Evolutionary conservation across 345 rosid species (phyloP), one percentile per base, ranked within the genome.

Genomic region (Sonneratia caseolaris): DNA sequence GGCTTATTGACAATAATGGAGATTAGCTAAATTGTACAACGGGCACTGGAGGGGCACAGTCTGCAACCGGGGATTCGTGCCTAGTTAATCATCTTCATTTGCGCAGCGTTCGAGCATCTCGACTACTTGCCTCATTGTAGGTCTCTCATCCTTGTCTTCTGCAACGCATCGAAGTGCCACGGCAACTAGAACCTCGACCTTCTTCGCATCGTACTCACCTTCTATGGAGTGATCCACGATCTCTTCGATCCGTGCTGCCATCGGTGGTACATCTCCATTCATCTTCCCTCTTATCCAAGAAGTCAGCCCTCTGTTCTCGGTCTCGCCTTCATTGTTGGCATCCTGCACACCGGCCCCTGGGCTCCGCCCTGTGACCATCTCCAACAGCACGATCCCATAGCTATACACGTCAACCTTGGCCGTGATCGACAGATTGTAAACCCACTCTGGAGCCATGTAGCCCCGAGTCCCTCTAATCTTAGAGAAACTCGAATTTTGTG

Each of bases 401-500:
- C 83, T 81, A 2, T 84, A 81, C 22, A 84, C 74, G 37, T 81
- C 87, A 0, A 76, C 85, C 68, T 84, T 84, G n/a, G 80, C 72
- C 9, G 87, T 79, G 56, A 81, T 72, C 13, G 79, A 74, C 3
- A 16, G 55, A 22, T 75, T 72, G 62, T 57, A 75, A 14, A 73
- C 66, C 81, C 81, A 81, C 45, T 81, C 79, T 0, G 75, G 83
- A 21, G 79, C 81, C 76, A 78, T 49, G 77, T 78, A 81, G 4
- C 84, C 84, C 32, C 72, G 38, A 0, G 81, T 78, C 36, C 81
- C 84, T 70, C 79, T 37, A 4, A 75, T 56, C 61, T 65, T 73
- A 1, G 79, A 71, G 42, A 78, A 69, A 4, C 45, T 66, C 4
- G 72, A 35, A 21, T 56, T 12, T 5, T 43, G 56, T 0, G 8